Evolutionary conservation across 2,329 filamentous ascomycete species (phyloP).

Genomic region (Sarocladiaceae sp.): DNA sequence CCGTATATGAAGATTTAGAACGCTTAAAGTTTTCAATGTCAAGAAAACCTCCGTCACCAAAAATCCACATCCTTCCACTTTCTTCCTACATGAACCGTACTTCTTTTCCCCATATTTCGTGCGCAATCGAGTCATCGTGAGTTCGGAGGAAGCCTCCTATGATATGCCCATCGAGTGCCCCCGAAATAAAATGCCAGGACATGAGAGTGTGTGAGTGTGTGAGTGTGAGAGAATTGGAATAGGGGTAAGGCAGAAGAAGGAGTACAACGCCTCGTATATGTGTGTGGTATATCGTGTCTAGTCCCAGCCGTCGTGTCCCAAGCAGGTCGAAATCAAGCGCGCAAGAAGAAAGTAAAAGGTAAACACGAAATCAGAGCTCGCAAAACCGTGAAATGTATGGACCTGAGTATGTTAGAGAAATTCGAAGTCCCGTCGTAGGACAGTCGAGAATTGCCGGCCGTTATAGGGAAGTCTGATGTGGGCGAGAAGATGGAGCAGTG

Average conservation of each 20-base stretch:
- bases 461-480: conserved; percentile 6
- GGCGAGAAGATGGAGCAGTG: background rate
- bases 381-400: background rate
- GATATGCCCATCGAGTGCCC: no score
- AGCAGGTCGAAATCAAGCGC: background rate
- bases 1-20: conserved; percentile 10
- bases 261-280: conserved; percentile 24
- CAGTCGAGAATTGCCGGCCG: background rate
- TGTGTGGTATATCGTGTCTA: conserved; percentile 23
- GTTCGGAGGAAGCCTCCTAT: no score
- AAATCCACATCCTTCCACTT: background rate
- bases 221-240: background rate
- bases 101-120: background rate
- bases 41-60: background rate
- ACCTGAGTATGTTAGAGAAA: background rate
- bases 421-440: background rate
- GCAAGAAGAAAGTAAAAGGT: background rate
- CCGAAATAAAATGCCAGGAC: no score
- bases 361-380: background rate
- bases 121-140: no score
- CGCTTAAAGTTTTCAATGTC: background rate
- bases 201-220: no score
- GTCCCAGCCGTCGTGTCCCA: conserved; percentile 1
- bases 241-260: background rate
- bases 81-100: background rate